A percentile compares a stretch with the other conserved stretches of the same genome.
Evolutionary conservation across 371 early-diverging fungal species (phyloP).

Genomic region (Rhizopus sp.): DNA sequence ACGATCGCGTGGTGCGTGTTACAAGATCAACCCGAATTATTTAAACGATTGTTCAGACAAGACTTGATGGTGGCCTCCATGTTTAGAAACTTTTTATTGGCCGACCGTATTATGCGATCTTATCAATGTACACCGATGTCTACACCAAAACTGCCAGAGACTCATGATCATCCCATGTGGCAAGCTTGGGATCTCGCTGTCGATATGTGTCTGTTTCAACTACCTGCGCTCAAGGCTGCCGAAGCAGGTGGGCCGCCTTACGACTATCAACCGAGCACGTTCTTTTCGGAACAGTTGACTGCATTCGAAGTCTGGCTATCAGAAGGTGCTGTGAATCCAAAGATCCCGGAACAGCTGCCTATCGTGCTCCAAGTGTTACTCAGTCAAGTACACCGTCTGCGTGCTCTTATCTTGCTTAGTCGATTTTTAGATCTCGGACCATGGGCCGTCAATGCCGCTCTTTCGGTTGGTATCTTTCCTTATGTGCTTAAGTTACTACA

Average conservation of each 20-base stretch:
- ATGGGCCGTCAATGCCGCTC: slow-evolving; percentile 93
- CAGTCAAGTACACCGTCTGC: slow-evolving; percentile 91
- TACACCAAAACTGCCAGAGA: slow-evolving; percentile 81
- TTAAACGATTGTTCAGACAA: slow-evolving; percentile 91
- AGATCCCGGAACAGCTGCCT: slow-evolving; percentile 92
- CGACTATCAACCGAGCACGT: slow-evolving; percentile 80
- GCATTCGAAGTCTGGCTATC: slow-evolving; percentile 97
- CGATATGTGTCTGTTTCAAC: slow-evolving; percentile 90
- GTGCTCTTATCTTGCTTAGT: slow-evolving; percentile 89
- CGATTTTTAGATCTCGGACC: slow-evolving; percentile 93
- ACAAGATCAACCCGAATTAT: slow-evolving; percentile 77
- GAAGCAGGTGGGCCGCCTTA: slow-evolving; percentile 55
- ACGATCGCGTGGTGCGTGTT: slow-evolving; percentile 98
- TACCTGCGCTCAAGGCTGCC: slow-evolving; percentile 74
- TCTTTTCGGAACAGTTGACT: slow-evolving; percentile 94
- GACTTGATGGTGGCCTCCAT: slow-evolving; percentile 95
- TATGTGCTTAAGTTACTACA: slow-evolving; percentile 96
- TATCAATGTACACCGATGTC: slow-evolving; percentile 92
- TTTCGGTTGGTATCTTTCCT: slow-evolving; percentile 95
- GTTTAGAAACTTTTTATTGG: slow-evolving; percentile 94
- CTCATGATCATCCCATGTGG: slow-evolving; percentile 97
- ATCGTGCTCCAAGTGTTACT: slow-evolving; percentile 95
- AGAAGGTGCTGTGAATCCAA: slow-evolving; percentile 68
- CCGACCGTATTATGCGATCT: slow-evolving; percentile 92
- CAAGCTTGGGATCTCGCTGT: slow-evolving; percentile 95